These are phyloP conservation scores for Penicillium ochrochloron DNA, from an alignment of 495 filamentous ascomycete species.

Conservation along the genomic window DNA sequence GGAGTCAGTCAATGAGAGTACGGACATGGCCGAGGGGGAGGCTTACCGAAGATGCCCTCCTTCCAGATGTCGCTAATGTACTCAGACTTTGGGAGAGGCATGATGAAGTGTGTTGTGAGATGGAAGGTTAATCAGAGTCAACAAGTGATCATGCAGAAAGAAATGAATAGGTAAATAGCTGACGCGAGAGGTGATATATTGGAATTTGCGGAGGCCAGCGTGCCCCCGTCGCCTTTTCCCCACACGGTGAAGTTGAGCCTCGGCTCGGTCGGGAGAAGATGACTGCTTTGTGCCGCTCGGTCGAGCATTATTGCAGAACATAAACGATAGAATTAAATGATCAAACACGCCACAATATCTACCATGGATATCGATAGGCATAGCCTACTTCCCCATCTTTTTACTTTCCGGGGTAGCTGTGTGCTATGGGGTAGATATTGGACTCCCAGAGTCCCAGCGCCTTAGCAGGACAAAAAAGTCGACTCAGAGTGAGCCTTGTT, in stretches of 20 bases:
- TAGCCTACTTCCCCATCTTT: background rate
- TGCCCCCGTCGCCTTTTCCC: conserved; percentile 28
- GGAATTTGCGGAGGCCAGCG: conserved; percentile 12
- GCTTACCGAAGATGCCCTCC: conserved; percentile 78
- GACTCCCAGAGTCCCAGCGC: background rate
- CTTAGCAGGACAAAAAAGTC: background rate
- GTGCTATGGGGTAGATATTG: background rate
- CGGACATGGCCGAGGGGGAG: background rate
- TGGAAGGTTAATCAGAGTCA: background rate
- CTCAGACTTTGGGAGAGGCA: conserved; percentile 69
- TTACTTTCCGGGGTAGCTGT: background rate
- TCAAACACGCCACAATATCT: background rate
- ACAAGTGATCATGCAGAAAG: conserved; percentile 3
- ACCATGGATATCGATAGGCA: background rate
- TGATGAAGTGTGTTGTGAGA: conserved; percentile 16
- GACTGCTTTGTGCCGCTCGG: background rate
- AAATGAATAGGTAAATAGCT: background rate
- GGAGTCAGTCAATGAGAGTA: background rate
- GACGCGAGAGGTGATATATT: background rate
- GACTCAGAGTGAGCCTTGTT: no score
- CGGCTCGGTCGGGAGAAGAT: conserved; percentile 18
- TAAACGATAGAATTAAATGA: background rate
- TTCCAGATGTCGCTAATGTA: conserved; percentile 84
- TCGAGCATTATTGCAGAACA: background rate
- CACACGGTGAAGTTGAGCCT: conserved; percentile 29